A percentile compares a stretch with the other conserved stretches of the same genome.
phyloP scores from a whole-genome alignment of 306 rosid species.

The Gynostemma pentaphyllum region DNA sequence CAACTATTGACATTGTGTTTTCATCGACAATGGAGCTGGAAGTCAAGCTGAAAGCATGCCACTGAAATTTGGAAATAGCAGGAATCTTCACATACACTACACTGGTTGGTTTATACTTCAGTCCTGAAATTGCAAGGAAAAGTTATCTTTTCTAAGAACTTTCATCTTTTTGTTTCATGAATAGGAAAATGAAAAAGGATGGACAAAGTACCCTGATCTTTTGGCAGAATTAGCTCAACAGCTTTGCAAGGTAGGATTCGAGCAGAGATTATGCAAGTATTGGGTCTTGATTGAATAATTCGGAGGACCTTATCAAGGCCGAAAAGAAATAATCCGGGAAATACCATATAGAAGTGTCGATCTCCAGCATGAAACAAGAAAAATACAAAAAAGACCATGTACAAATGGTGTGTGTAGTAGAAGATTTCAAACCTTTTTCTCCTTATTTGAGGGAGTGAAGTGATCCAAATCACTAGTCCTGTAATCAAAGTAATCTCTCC shows the following conservation, averaged over 20 bases:
- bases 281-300: constrained; percentile 60
- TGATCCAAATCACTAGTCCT: constrained; percentile 64
- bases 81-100: constrained; percentile 72
- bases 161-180: background rate
- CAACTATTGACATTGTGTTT: constrained; percentile 37
- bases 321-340: constrained; percentile 76
- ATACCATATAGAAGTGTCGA: constrained; percentile 66
- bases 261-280: constrained; percentile 56
- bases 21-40: constrained; percentile 62
- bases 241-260: constrained; percentile 52
- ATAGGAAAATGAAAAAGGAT: background rate
- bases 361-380: constrained; percentile 91
- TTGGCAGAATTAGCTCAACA: constrained; percentile 59
- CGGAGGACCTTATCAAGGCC: constrained; percentile 70
- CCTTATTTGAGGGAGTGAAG: constrained; percentile 79
- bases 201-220: constrained; percentile 46
- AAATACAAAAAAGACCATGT: constrained; percentile 57
- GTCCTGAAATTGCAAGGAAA: constrained; percentile 28
- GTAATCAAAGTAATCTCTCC: constrained; percentile 58
- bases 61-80: constrained; percentile 59
- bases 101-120: constrained; percentile 72
- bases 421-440: constrained; percentile 69
- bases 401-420: constrained; percentile 82
- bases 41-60: constrained; percentile 88
- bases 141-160: background rate